Evolutionary conservation across 352 stramenopile genomes (phyloP).

Genomic region (Globisporangium spiculum): DNA sequence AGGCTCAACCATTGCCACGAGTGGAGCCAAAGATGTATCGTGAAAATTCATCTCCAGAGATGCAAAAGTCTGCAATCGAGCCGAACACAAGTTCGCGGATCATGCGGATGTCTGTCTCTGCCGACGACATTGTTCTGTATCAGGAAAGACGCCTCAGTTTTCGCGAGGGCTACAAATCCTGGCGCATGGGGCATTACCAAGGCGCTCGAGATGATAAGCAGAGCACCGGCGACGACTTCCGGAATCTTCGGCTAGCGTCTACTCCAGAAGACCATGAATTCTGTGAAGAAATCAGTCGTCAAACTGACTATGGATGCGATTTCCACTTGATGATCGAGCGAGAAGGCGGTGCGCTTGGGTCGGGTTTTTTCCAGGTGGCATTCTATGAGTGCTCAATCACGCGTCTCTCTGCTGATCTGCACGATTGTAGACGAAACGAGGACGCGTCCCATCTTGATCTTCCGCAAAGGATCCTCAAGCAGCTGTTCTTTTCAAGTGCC

Average conservation of each 20-base stretch:
- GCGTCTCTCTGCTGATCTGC: slow-evolving; percentile 44
- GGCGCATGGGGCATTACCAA: slow-evolving; percentile 78
- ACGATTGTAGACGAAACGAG: slow-evolving; percentile 27
- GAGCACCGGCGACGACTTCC: slow-evolving; percentile 40
- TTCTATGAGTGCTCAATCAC: slow-evolving; percentile 84
- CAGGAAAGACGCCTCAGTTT: slow-evolving; percentile 77
- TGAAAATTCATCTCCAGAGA: background rate
- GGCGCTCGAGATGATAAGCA: slow-evolving; percentile 72
- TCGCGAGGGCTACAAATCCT: slow-evolving; percentile 83
- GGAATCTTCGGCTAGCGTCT: slow-evolving; percentile 44
- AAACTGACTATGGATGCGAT: slow-evolving; percentile 55
- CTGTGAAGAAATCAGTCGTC: slow-evolving; percentile 64
- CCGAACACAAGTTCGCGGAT: slow-evolving; percentile 32
- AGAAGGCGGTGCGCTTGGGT: slow-evolving; percentile 41
- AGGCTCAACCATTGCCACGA: slow-evolving; percentile 5
- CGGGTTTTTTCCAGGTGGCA: slow-evolving; percentile 82
- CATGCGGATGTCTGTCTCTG: slow-evolving; percentile 66
- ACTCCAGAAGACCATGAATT: slow-evolving; percentile 76
- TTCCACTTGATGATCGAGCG: slow-evolving; percentile 79
- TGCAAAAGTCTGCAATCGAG: slow-evolving; percentile 6
- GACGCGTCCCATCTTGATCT: slow-evolving; percentile 27
- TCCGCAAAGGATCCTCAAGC: slow-evolving; percentile 46
- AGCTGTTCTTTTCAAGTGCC: slow-evolving; percentile 46
- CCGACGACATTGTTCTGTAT: slow-evolving; percentile 84
- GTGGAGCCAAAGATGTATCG: slow-evolving; percentile 6